phyloP scores from a whole-genome alignment of 805 yeast genomes.

The Kodamaea nitidulidarum region DNA sequence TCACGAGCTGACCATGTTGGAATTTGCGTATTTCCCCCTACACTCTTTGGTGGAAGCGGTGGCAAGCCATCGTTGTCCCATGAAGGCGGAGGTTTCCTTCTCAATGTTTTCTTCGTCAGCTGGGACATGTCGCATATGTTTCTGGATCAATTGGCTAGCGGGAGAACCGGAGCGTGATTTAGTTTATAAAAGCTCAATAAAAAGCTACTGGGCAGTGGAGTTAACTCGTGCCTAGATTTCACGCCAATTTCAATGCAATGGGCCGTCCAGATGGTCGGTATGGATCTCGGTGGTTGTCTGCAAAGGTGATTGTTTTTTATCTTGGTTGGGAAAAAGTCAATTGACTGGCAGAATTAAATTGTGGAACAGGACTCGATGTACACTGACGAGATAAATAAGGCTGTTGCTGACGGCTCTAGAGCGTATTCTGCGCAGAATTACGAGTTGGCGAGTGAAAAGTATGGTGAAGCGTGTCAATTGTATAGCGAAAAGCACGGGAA shows the following conservation, averaged over 20 bases:
- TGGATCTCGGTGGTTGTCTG: too few relatives aligned
- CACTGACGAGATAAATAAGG: constrained; percentile 40
- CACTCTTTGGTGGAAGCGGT: too few relatives aligned
- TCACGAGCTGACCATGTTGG: too few relatives aligned
- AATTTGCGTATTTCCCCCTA: too few relatives aligned
- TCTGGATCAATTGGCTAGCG: too few relatives aligned
- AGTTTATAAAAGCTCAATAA: too few relatives aligned
- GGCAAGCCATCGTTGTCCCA: not conserved
- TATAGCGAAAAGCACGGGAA: constrained; percentile 46
- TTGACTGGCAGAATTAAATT: not conserved
- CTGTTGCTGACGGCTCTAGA: constrained; percentile 60
- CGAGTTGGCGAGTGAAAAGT: constrained; percentile 64
- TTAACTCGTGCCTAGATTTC: too few relatives aligned
- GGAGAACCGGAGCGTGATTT: too few relatives aligned
- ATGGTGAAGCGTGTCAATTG: constrained; percentile 68
- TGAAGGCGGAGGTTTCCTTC: constrained; percentile 28
- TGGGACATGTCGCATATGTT: constrained; percentile 3
- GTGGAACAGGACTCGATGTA: too few relatives aligned
- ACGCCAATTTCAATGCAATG: too few relatives aligned
- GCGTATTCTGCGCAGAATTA: constrained; percentile 60
- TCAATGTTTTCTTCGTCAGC: constrained; percentile 14
- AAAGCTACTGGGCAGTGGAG: too few relatives aligned
- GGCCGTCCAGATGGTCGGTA: too few relatives aligned
- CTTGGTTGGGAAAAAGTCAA: not conserved
- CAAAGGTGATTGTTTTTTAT: not conserved